phyloP scores from a whole-genome alignment of 257 asterid species.

The Fraxinus anomala region DNA sequence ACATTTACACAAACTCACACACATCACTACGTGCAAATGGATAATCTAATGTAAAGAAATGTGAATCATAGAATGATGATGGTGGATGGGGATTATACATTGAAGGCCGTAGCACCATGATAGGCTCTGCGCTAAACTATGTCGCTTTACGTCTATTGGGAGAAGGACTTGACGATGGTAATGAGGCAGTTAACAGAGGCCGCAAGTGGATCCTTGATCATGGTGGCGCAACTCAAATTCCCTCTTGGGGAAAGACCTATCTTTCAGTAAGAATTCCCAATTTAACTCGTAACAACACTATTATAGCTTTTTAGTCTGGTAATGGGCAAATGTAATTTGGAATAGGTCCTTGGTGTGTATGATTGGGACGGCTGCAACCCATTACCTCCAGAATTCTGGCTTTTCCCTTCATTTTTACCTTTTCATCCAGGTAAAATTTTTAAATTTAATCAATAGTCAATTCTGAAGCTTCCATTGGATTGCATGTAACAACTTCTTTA shows the following conservation, averaged over 20 bases:
- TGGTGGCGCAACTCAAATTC: conserved; percentile 13
- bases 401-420: conserved; percentile 14
- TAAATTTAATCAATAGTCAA: no score
- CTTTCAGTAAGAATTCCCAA: conserved; percentile 8
- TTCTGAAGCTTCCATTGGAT: neutral
- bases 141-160: conserved; percentile 13
- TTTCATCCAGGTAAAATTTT: conserved; percentile 12
- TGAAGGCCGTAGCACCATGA: conserved; percentile 23
- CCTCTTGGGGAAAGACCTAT: conserved; percentile 24
- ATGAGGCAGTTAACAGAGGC: conserved; percentile 9
- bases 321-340: neutral
- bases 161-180: conserved; percentile 15
- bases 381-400: conserved; percentile 17
- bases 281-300: neutral
- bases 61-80: conserved; percentile 18
- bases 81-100: conserved; percentile 27
- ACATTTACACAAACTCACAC: no score
- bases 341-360: conserved; percentile 13
- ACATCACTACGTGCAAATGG: neutral
- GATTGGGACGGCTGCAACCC: conserved; percentile 25
- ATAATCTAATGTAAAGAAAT: neutral
- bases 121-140: conserved; percentile 14
- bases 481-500: neutral
- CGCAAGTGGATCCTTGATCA: conserved; percentile 24
- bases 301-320: no score